Base-by-base conservation (phyloP, 495 filamentous ascomycete genomes). In the Elasticomyces elasticus region DNA sequence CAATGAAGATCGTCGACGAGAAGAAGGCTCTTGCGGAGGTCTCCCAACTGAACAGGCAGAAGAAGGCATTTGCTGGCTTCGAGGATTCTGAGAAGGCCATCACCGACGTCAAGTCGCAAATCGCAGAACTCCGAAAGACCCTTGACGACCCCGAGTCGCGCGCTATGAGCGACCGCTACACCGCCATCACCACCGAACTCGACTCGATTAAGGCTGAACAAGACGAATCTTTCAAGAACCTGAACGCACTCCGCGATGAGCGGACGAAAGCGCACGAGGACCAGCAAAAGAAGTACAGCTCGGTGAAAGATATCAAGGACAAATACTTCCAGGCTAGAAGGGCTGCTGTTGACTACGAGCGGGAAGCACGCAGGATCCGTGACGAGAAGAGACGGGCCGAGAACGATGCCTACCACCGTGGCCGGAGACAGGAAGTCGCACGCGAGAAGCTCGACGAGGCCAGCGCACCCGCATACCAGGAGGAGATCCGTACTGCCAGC, bases 1-100 rank as follows among this genome's bases (percentile, higher is more conserved):
- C 76, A 58, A 85, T 97, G 83, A 92, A 87, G 63, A 69, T 99
- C 51, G 94, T 96, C 3, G 92, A 97, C 56, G 94, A 97, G 79
- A 91, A 87, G 77, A 96, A 94, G 77, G 86, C 89, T 5, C 74
- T 97, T 0, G 69, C 77, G 19, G 88, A 95, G 59, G 81, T 94
- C 51, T 84, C 83, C 43, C 85, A 70, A 67, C 72, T 96, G 57
- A 81, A 85, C 66, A 94, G 89, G 76, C 82, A 85, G 67, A 83
- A 85, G 69, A 97, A 95, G 81, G 82, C 79, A 68, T 95, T 97
- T 62, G 81, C 80, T 43, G 79, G 79, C 31, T 82, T 97, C 64
- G 86, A 91, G 19, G 82, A 86, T 33, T 72, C 76, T 20, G 85
- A 96, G 69, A 88, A 88, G 75, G 75, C 72, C 22, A 97, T 98